Percentiles rank a stretch among this genome's conserved stretches.
These are phyloP conservation scores for rapeseed (Brassica napus) DNA, from an alignment of 345 rosid genomes.

Conservation along the genomic window Da-Ae NC_063435.1:1867501-1868000, in stretches of 20 bases:
- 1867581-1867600: constrained; percentile 13
- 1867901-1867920: constrained; percentile 3
- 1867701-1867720: constrained; percentile 59
- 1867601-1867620: background rate
- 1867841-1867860: constrained; percentile 76
- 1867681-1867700: constrained; percentile 87
- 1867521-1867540: constrained; percentile 51
- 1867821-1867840: constrained; percentile 71
- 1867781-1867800: constrained; percentile 66
- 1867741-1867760: background rate
- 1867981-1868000: constrained; percentile 65
- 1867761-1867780: constrained; percentile 54
- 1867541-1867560: constrained; percentile 16
- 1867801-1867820: constrained; percentile 58
- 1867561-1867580: background rate
- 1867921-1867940: background rate
- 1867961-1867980: constrained; percentile 75
- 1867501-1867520: constrained; percentile 39
- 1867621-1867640: constrained; percentile 99
- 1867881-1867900: constrained; percentile 1
- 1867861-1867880: constrained; percentile 76
- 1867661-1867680: constrained; percentile 91
- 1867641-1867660: constrained; percentile 59
- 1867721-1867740: background rate
- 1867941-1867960: constrained; percentile 7